Percentiles rank a stretch among this genome's conserved stretches.
Conservation (phyloP, 2,329 filamentous ascomycete species). For the Calcarisporium arbuscula region DNA sequence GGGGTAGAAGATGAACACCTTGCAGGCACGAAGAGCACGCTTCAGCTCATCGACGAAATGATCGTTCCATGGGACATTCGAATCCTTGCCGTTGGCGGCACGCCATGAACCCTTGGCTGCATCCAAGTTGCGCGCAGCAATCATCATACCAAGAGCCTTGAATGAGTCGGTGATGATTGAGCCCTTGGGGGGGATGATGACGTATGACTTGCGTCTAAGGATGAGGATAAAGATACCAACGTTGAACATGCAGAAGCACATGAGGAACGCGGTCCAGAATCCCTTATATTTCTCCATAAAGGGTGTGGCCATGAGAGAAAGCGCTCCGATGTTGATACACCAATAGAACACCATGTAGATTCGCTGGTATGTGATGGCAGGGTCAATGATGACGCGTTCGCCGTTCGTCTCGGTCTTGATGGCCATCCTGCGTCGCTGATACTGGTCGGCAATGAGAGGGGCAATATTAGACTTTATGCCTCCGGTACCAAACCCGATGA, state of each 20-base stretch:
- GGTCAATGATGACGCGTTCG: constrained; percentile 60
- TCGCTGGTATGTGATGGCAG: constrained; percentile 57
- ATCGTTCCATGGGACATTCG: constrained; percentile 55
- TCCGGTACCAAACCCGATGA: constrained; percentile 62
- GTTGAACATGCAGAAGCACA: constrained; percentile 56
- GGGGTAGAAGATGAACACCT: constrained; percentile 62
- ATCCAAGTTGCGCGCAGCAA: constrained; percentile 39
- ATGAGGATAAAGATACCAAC: constrained; percentile 50
- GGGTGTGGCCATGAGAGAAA: constrained; percentile 60
- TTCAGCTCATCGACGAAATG: constrained; percentile 67
- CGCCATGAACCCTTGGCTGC: constrained; percentile 63
- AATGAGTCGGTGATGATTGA: constrained; percentile 62
- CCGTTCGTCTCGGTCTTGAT: constrained; percentile 41
- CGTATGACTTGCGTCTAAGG: constrained; percentile 36
- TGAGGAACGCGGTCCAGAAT: constrained; percentile 59
- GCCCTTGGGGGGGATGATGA: constrained; percentile 51
- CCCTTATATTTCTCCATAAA: constrained; percentile 62
- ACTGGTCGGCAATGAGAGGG: constrained; percentile 59
- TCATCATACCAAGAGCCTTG: constrained; percentile 36
- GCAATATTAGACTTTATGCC: constrained; percentile 63
- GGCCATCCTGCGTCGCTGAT: constrained; percentile 45
- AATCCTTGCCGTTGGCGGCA: constrained; percentile 38
- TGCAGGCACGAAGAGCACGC: constrained; percentile 60
- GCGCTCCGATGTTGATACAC: constrained; percentile 67
- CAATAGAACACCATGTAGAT: constrained; percentile 72